Base-by-base conservation (phyloP, 306 rosid genomes). In the Albizia julibrissin region DNA sequence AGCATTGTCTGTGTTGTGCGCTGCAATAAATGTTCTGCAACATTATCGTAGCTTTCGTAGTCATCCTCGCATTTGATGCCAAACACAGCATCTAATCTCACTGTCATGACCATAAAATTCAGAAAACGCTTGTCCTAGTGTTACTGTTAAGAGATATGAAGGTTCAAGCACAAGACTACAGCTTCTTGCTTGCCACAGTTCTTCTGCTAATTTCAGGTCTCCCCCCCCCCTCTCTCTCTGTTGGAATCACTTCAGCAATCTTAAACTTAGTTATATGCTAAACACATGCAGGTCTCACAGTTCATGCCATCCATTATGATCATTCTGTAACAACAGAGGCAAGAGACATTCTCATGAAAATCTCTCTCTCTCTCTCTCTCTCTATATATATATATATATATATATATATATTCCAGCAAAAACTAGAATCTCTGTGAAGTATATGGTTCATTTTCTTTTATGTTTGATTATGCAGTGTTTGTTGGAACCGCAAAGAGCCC, bases 291-390 rank as follows among this genome's bases (percentile, higher is more conserved):
- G 98, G 88, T 52, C 56, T 81, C 43, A 80, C 54, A 8, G 86
- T 85, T 68, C 64, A 78, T 80, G 91, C 90, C 74, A 27, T 80
- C 43, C 31, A 86, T 56, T 94, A 91, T 85, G 87, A 92, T 80
- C 88, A 91, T 85, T 89, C 86, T 47, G 90, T 93, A 27, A 87
- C 90, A 59, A 84, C 87, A 27, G 69, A 92, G 93, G 98, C 84
- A 90, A 90, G 88, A 71, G 47, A 37, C 64, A 69, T 26, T 31
- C 79, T 47, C 33, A 62, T 66, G 10, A 16, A 46, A 69, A 33
- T 10, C n/a, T 66, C 69, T 34, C 39, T 5, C 39, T 34, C 39
- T 34, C 40, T 37, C 40, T 37, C 7, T 34, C 7, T 34, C 7
- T 34, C 3, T 31, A 31, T 31, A n/a, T n/a, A n/a, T n/a, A n/a